Percentiles rank a stretch among this genome's conserved stretches.
These are phyloP conservation scores for Xanthoconium separans DNA, from an alignment of 1,284 basidiomycete species.

Conservation along the genomic window DNA sequence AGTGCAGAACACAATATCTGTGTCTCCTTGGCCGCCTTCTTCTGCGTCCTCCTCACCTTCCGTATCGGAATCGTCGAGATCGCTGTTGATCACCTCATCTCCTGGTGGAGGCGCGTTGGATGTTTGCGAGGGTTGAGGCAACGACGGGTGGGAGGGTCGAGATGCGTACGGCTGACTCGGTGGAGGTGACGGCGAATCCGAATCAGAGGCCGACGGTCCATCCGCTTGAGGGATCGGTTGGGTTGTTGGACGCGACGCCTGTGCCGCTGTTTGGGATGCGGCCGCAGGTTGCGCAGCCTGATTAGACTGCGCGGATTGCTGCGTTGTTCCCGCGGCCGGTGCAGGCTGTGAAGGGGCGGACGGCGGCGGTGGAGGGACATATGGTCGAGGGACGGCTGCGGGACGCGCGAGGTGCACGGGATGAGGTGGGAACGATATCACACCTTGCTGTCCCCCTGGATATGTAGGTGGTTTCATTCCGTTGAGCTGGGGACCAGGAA, in stretches of 20 bases:
- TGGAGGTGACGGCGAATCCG: constrained; percentile 63
- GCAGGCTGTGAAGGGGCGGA: constrained; percentile 13
- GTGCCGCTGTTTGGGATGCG: constrained; percentile 14
- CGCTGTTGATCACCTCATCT: constrained; percentile 92
- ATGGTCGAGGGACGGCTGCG: constrained; percentile 22
- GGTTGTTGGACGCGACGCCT: constrained; percentile 15
- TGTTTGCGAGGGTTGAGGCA: constrained; percentile 48
- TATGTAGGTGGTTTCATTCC: constrained; percentile 45
- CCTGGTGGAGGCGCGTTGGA: constrained; percentile 38
- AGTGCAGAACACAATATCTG: constrained; percentile 96
- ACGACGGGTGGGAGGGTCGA: constrained; percentile 56
- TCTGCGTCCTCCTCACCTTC: constrained; percentile 76
- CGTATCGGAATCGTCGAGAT: constrained; percentile 91
- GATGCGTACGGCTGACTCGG: constrained; percentile 59
- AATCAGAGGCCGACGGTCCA: constrained; percentile 51
- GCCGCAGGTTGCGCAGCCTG: constrained; percentile 11
- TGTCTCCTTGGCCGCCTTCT: constrained; percentile 68
- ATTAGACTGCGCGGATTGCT: constrained; percentile 14
- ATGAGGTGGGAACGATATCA: constrained; percentile 56
- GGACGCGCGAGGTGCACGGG: constrained; percentile 43
- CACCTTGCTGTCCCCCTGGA: constrained; percentile 52
- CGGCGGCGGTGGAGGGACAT: constrained; percentile 17
- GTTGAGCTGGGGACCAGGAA: constrained; percentile 62
- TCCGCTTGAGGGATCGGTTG: constrained; percentile 71
- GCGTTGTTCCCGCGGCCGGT: constrained; percentile 14